Evolutionary conservation across 148 eudicot species (phyloP).

Genomic region (Spergularia bocconei): DNA sequence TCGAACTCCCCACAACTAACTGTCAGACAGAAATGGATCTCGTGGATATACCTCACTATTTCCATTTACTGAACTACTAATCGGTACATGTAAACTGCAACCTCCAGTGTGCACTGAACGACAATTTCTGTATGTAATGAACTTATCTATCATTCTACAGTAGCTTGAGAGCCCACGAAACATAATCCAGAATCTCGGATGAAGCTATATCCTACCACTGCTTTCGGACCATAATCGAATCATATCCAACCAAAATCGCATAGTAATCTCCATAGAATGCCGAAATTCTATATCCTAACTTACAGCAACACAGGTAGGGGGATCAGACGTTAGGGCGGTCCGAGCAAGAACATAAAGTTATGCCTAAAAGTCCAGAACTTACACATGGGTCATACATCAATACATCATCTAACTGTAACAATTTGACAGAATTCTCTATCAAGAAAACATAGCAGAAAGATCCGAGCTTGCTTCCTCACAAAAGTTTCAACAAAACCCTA

Average conservation of each 20-base stretch:
- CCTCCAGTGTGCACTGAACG: neutral
- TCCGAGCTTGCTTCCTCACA: neutral
- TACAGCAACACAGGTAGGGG: neutral
- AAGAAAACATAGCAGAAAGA: constrained; percentile 4
- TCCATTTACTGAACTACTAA: neutral
- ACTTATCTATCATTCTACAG: neutral
- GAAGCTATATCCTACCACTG: neutral
- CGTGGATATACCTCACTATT: neutral
- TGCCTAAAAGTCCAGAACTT: constrained; percentile 1
- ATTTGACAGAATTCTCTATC: neutral
- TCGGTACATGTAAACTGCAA: neutral
- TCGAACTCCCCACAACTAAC: neutral
- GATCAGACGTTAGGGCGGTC: neutral
- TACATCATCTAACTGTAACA: neutral
- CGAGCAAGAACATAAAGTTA: neutral
- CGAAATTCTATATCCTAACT: neutral
- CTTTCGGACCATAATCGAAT: neutral
- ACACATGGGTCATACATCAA: neutral
- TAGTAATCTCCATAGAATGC: neutral
- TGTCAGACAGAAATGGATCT: neutral
- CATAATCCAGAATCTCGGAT: neutral
- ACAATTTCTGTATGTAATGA: neutral
- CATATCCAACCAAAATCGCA: neutral
- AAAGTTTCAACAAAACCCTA: constrained; percentile 2
- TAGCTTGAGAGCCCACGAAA: neutral